Evolutionary conservation across 1,284 basidiomycete genomes (phyloP).

Genomic region (Marasmius fiardii): DNA sequence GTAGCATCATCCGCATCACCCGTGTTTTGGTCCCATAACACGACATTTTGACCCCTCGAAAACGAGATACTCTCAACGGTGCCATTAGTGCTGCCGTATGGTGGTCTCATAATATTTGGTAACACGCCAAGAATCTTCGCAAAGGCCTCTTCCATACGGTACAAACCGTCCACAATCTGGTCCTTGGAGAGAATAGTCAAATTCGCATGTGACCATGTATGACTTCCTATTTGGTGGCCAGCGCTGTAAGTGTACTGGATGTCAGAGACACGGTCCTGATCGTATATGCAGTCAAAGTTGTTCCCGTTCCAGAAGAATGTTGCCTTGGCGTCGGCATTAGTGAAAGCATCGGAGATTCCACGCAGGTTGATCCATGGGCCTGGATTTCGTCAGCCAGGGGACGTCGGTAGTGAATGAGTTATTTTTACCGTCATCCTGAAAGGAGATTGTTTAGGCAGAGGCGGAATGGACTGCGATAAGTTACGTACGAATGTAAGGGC

Average conservation of each 20-base stretch:
- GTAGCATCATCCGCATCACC: slow-evolving; percentile 9
- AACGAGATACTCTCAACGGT: no score
- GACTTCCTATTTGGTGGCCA: slow-evolving; percentile 39
- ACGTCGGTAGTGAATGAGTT: not conserved
- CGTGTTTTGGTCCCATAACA: no score
- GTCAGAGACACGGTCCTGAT: slow-evolving; percentile 26
- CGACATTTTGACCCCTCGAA: no score
- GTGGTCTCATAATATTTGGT: no score
- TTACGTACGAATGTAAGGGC: not conserved
- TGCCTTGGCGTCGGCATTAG: slow-evolving; percentile 29
- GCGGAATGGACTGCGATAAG: not conserved
- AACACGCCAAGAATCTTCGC: no score
- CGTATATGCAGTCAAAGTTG: slow-evolving; percentile 36
- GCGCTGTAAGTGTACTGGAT: slow-evolving; percentile 33
- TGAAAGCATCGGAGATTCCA: slow-evolving; percentile 20
- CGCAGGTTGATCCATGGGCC: not conserved
- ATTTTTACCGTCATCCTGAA: slow-evolving; percentile 24
- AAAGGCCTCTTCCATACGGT: no score
- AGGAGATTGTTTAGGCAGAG: not conserved
- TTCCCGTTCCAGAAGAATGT: slow-evolving; percentile 27
- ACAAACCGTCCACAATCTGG: slow-evolving; percentile 32
- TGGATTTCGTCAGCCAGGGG: not conserved
- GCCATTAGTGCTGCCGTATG: no score
- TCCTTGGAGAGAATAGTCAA: slow-evolving; percentile 31
- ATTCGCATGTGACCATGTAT: slow-evolving; percentile 38